Evolutionary conservation across 345 rosid species (phyloP).

Genomic region (Moringa oleifera): DNA sequence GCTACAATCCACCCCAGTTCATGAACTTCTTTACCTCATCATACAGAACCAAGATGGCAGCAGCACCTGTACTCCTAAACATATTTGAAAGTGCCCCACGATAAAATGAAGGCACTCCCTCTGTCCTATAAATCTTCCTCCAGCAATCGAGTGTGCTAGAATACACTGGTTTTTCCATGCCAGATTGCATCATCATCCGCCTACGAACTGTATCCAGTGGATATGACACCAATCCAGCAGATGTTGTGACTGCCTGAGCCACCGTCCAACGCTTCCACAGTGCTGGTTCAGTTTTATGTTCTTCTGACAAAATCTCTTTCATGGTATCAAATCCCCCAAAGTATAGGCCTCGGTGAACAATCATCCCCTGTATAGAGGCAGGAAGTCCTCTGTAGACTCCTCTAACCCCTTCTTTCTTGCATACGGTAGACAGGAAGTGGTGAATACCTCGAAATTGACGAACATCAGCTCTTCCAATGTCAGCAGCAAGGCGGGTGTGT

Average conservation of each 20-base stretch:
- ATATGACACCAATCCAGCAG: constrained; percentile 83
- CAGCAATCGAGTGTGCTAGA: constrained; percentile 69
- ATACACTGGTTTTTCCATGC: constrained; percentile 72
- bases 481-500: constrained; percentile 91
- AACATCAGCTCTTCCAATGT: constrained; percentile 60
- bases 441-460: constrained; percentile 85
- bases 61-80: constrained; percentile 91
- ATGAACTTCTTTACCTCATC: constrained; percentile 85
- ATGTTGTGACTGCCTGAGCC: constrained; percentile 86
- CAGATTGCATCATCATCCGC: constrained; percentile 97
- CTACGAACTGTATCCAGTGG: constrained; percentile 88
- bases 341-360: constrained; percentile 77
- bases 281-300: constrained; percentile 47
- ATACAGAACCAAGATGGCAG: constrained; percentile 86
- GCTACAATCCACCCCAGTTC: constrained; percentile 63
- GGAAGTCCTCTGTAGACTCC: constrained; percentile 93
- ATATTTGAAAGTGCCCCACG: constrained; percentile 79
- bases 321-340: constrained; percentile 94
- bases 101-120: constrained; percentile 76
- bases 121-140: constrained; percentile 65
- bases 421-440: constrained; percentile 76
- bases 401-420: constrained; percentile 61
- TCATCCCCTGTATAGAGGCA: constrained; percentile 85
- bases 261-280: constrained; percentile 86
- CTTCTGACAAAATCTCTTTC: constrained; percentile 62